phyloP scores from a whole-genome alignment of 169 alveolate genomes.

The Plasmodium vinckei region DNA sequence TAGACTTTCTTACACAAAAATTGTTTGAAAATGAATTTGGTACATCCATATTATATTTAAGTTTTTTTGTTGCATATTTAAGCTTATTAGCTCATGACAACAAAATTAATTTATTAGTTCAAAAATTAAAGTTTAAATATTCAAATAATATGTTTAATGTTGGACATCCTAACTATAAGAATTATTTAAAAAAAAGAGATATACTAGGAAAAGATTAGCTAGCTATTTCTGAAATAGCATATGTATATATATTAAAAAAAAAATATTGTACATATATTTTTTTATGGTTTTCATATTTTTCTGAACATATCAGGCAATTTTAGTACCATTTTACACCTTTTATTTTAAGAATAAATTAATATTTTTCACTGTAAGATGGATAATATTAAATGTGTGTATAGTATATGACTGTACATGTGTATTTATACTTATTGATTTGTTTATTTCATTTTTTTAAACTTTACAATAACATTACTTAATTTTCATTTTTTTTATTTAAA shows the following conservation, averaged over 20 bases:
- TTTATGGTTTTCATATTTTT: too few species aligned
- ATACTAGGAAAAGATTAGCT: neutral
- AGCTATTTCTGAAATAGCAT: neutral
- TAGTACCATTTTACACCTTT: too few species aligned
- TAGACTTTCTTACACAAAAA: conserved; percentile 66
- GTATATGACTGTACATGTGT: too few species aligned
- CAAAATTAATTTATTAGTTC: conserved; percentile 49
- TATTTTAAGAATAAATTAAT: too few species aligned
- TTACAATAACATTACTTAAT: too few species aligned
- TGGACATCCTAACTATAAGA: conserved; percentile 68
- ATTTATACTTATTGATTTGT: too few species aligned
- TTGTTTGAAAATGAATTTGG: conserved; percentile 72
- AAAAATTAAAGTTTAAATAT: conserved; percentile 45
- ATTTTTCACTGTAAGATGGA: too few species aligned
- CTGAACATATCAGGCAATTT: too few species aligned
- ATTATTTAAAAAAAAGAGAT: conserved; percentile 4
- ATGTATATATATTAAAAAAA: neutral
- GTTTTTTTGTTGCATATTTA: conserved; percentile 68
- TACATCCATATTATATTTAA: conserved; percentile 49
- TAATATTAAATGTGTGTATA: too few species aligned
- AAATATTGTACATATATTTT: too few species aligned
- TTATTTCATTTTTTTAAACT: too few species aligned
- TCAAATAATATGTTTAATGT: conserved; percentile 42
- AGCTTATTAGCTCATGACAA: conserved; percentile 64
- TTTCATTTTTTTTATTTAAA: too few species aligned